Evolutionary conservation across 2,329 filamentous ascomycete genomes (phyloP), one percentile per base, ranked within the genome.

Genomic region (Aspergillus spinulosporus): DNA sequence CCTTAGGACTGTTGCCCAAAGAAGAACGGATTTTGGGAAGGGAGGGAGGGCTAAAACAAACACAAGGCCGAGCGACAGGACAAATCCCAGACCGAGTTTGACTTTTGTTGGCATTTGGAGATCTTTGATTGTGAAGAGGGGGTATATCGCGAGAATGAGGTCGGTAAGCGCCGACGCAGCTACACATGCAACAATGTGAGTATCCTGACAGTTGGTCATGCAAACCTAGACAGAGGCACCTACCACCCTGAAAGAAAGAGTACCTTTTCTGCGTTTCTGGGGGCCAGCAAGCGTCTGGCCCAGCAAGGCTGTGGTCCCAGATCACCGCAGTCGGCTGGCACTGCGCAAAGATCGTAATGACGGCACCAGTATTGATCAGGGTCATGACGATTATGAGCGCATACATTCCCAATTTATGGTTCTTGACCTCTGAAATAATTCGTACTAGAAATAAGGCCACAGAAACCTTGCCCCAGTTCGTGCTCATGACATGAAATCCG

Each of bases 41-140:
- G 29, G 12, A 2, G 6, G 2, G 15, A 9, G 40, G 21, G 29
- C 2, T 7, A 31, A 4, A 14, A 56, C 56, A 32, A 34, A 60
- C 59, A 59, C 26, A 15, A 60, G 34, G 12, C 59, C 59, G n/a
- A 60, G 44, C 9, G 59, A 60, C 14, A 60, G 59, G 26, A 60
- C 59, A 7, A 43, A 52, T 0, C 52, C 56, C 3, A 60, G 11
- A 1, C 59, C 59, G 39, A 59, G 2, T 36, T 60, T 60, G 12
- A 59, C 53, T 9, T 60, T 60, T 2, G 21, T 45, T 3, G 59
- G 37, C 56, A 60, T 60, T 14, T 60, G 59, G 11, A 60, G 43
- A 2, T 49, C 32, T 26, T 21, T 39, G 31, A 60, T 59, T 2
- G 59, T 60, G 15, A 51, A 49, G 1, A 60, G 44, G 1, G 59